Evolutionary conservation across 352 stramenopile species (phyloP).

Genomic region (Phytophthora crassamura): DNA sequence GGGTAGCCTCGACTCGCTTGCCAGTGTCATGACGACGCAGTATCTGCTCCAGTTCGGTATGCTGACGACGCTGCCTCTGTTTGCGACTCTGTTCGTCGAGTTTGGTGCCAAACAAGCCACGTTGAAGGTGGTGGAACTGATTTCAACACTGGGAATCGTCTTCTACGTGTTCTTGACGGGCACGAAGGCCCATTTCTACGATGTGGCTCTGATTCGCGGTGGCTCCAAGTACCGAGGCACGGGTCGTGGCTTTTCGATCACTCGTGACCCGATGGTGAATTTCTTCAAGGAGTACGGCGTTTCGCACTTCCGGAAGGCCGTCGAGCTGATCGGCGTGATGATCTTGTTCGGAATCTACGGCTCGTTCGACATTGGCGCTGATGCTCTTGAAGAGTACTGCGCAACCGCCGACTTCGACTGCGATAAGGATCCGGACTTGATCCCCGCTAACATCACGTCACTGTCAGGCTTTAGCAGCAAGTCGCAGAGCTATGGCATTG

Average conservation of each 20-base stretch:
- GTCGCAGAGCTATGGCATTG: constrained; percentile 80
- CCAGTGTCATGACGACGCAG: constrained; percentile 86
- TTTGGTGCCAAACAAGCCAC: constrained; percentile 78
- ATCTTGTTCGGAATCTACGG: constrained; percentile 84
- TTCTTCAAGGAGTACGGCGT: constrained; percentile 91
- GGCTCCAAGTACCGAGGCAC: constrained; percentile 89
- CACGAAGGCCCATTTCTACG: constrained; percentile 89
- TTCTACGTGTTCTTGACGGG: constrained; percentile 91
- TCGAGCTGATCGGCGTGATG: constrained; percentile 88
- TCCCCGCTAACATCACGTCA: constrained; percentile 75
- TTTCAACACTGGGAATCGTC: constrained; percentile 81
- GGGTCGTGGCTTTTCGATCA: constrained; percentile 88
- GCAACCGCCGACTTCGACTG: constrained; percentile 57
- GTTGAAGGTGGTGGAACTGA: constrained; percentile 80
- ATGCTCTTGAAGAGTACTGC: constrained; percentile 57
- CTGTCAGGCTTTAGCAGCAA: constrained; percentile 59
- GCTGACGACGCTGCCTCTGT: constrained; percentile 81
- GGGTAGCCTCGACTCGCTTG: constrained; percentile 65
- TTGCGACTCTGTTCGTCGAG: constrained; percentile 82
- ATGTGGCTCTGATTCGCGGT: constrained; percentile 83
- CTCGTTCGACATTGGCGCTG: constrained; percentile 74
- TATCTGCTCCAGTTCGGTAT: constrained; percentile 90
- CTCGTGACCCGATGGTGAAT: constrained; percentile 85
- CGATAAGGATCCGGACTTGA: constrained; percentile 50
- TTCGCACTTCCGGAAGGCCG: constrained; percentile 89